These are phyloP conservation scores for Tetrapisispora pingtungensis DNA, from an alignment of 805 yeast genomes.

Conservation along the genomic window DNA sequence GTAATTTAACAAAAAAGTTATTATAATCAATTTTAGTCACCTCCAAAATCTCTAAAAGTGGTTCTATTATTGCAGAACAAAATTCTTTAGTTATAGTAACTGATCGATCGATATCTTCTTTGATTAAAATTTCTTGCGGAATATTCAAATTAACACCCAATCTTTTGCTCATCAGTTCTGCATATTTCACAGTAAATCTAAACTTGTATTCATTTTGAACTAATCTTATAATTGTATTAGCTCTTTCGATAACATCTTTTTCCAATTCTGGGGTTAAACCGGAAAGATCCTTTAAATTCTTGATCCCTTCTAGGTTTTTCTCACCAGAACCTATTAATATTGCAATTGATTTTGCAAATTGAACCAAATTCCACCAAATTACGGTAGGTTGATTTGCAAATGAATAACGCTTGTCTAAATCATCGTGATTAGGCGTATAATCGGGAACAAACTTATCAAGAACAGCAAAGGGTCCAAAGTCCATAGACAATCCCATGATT, in stretches of 20 bases:
- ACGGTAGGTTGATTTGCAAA: slow-evolving; percentile 78
- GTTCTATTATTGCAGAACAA: slow-evolving; percentile 36
- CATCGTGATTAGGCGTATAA: slow-evolving; percentile 88
- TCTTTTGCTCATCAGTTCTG: slow-evolving; percentile 48
- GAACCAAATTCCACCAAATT: slow-evolving; percentile 86
- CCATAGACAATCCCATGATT: slow-evolving; percentile 77
- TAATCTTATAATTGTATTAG: slow-evolving; percentile 50
- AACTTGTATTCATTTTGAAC: slow-evolving; percentile 59
- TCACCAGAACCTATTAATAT: slow-evolving; percentile 70
- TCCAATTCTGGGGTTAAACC: slow-evolving; percentile 41
- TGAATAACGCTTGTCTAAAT: slow-evolving; percentile 57
- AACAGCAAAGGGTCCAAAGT: slow-evolving; percentile 90
- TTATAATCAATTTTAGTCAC: slow-evolving; percentile 68
- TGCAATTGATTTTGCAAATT: slow-evolving; percentile 76
- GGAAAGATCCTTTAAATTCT: slow-evolving; percentile 21
- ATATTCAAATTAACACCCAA: slow-evolving; percentile 50
- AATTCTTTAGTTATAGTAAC: slow-evolving; percentile 13
- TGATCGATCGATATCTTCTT: slow-evolving; percentile 5
- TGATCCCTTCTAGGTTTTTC: slow-evolving; percentile 35
- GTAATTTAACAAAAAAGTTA: slow-evolving; percentile 60
- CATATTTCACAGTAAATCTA: slow-evolving; percentile 49
- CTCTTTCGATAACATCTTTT: slow-evolving; percentile 45
- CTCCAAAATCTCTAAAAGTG: slow-evolving; percentile 51
- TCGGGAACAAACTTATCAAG: slow-evolving; percentile 75
- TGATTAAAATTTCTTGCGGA: slow-evolving; percentile 28